Evolutionary conservation across 2,329 filamentous ascomycete species (phyloP).

Genomic region (Aspergillus novofumigatus): DNA sequence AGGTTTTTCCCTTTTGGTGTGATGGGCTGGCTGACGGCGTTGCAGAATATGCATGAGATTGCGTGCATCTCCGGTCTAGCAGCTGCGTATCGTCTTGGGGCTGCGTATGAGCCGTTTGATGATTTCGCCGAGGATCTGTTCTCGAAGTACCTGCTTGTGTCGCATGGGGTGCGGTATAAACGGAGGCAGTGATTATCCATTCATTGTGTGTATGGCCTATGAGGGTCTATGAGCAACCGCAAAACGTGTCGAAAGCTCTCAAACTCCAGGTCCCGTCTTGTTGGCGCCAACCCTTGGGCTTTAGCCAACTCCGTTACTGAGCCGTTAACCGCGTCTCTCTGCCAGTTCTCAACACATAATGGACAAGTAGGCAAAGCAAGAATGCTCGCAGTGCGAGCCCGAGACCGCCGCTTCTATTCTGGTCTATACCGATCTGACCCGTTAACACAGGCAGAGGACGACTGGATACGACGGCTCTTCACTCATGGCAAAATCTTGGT

Average conservation of each 20-base stretch:
- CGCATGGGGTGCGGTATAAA: constrained; percentile 28
- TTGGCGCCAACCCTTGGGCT: constrained; percentile 25
- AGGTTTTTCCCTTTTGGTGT: constrained; percentile 25
- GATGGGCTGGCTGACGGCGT: neutral
- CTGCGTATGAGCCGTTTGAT: constrained; percentile 49
- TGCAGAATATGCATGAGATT: constrained; percentile 57
- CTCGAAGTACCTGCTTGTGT: constrained; percentile 29
- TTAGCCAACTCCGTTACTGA: constrained; percentile 20
- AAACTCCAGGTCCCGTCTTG: constrained; percentile 34
- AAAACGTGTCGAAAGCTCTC: constrained; percentile 33
- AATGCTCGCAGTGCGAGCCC: constrained; percentile 26
- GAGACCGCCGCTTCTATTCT: constrained; percentile 31
- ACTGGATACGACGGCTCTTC: constrained; percentile 31
- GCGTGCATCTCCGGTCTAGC: constrained; percentile 68
- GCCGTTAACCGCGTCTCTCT: constrained; percentile 26
- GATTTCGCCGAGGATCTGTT: constrained; percentile 31
- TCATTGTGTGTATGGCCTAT: neutral
- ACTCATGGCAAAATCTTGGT: constrained; percentile 27
- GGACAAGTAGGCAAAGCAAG: constrained; percentile 27
- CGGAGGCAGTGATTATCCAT: neutral
- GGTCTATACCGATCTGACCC: constrained; percentile 18
- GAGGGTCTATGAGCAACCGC: constrained; percentile 6
- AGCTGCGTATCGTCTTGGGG: constrained; percentile 65
- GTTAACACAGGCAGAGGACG: neutral
- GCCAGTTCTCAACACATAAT: constrained; percentile 30